Base-by-base conservation (phyloP, 768 basidiomycete genomes). In the Fistulinella prunicolor region DNA sequence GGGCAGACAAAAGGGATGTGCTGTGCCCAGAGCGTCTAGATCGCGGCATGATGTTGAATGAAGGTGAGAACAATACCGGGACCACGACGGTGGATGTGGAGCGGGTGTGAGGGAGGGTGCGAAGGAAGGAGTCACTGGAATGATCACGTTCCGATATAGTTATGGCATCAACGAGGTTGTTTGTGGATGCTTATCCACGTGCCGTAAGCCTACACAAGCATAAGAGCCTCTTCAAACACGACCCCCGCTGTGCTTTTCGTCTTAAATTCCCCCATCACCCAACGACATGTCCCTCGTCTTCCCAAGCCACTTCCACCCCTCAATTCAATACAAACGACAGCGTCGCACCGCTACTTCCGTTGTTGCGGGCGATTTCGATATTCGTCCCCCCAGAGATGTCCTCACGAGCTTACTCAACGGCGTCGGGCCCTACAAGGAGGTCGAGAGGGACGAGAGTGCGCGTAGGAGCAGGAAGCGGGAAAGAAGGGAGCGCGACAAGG, bases 371-470 rank as follows among this genome's bases (percentile, higher is more conserved):
- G 70, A 75, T 62, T 89, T 87, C 65, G 89, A 90, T 70, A 64
- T 74, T 6, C 76, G 76, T 17, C 82, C 84, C 0, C 61, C 75
- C 30, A 79, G 89, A 63, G 87, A 90, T 68, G 86, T 85, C 53
- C 74, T 91, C 55, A 90, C 89, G 13, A 86, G 84, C 66, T 66
- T 89, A 42, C 71, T 90, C 59, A 89, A 89, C 59, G 86, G 87
- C 42, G 83, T 89, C 24, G 77, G 76, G 0, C 79, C 79, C 7
- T 84, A 87, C 66, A 76, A 79, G 51, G 75, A 69, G 14, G 77
- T 82, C 22, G 85, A 86, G 69, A 77, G 72, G 47, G 78, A 81
- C 24, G 82, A 83, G 52, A 78, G 80, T 62, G 57, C 70, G 36
- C 74, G 76, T 55, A 73, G 76, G 64, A 76, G 69, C 52, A 77